phyloP scores from a whole-genome alignment of 495 filamentous ascomycete species.

The Neurospora africana region DNA sequence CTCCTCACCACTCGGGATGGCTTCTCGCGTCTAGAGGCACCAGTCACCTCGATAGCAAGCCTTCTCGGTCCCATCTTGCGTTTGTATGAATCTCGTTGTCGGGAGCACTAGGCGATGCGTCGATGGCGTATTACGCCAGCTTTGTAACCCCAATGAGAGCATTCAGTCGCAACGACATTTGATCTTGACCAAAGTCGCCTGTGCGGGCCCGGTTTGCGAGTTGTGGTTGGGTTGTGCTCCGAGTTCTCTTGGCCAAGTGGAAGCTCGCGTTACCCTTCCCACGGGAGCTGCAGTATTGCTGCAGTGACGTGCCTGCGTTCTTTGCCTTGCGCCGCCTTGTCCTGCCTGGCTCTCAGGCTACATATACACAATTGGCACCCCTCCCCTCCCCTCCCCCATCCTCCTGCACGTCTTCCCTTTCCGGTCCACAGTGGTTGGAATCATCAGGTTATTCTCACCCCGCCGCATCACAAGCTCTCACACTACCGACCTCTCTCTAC shows the following conservation, averaged over 20 bases:
- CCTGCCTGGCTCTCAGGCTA: conserved; percentile 13
- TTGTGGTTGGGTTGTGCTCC: conserved; percentile 5
- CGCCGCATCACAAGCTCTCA: conserved; percentile 16
- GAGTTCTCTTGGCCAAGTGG: conserved; percentile 11
- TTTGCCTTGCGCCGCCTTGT: conserved; percentile 26
- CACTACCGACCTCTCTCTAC: not conserved
- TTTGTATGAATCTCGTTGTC: conserved; percentile 12
- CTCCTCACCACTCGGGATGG: not conserved
- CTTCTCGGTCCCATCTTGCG: not conserved
- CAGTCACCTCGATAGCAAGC: not conserved
- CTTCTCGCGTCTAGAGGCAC: not conserved
- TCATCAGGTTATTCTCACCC: conserved; percentile 16
- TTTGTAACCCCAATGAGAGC: conserved; percentile 17
- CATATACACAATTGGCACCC: conserved; percentile 23
- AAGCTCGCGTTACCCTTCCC: conserved; percentile 12
- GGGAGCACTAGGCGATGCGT: conserved; percentile 27
- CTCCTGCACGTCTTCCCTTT: conserved; percentile 33
- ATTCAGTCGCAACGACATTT: conserved; percentile 16
- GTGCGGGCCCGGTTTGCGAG: conserved; percentile 1
- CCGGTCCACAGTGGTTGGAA: conserved; percentile 24
- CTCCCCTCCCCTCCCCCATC: conserved; percentile 12
- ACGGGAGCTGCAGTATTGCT: conserved; percentile 21
- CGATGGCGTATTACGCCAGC: conserved; percentile 31
- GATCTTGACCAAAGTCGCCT: conserved; percentile 14
- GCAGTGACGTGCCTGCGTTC: conserved; percentile 30